phyloP scores from a whole-genome alignment of 257 asterid species.

The Ocimum tenuiflorum region DNA sequence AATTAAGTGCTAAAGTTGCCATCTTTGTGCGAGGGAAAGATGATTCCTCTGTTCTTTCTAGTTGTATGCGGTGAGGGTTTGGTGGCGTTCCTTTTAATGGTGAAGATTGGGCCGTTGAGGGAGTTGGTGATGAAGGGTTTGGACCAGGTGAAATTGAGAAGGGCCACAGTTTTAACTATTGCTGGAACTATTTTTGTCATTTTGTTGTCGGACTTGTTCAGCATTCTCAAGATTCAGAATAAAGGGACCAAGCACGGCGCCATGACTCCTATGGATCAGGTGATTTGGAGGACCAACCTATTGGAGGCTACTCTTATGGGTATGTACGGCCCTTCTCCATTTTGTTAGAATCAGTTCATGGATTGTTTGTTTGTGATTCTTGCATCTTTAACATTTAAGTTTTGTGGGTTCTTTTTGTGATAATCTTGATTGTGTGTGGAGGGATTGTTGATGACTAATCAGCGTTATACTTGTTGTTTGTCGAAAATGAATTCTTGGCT shows the following conservation, averaged over 20 bases:
- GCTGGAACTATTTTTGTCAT: slow-evolving; percentile 84
- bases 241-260: slow-evolving; percentile 93
- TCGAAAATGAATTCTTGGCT: too few species aligned
- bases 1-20: slow-evolving; percentile 1
- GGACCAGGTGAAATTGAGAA: slow-evolving; percentile 84
- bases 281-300: slow-evolving; percentile 95
- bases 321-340: slow-evolving; percentile 18
- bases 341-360: neutral
- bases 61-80: slow-evolving; percentile 69
- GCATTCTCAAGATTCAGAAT: slow-evolving; percentile 88
- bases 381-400: neutral
- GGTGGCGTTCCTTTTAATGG: slow-evolving; percentile 77
- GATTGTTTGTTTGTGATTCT: neutral
- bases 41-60: slow-evolving; percentile 79
- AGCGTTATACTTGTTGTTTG: too few species aligned
- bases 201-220: slow-evolving; percentile 58
- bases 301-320: slow-evolving; percentile 98
- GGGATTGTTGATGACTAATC: neutral
- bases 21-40: slow-evolving; percentile 21
- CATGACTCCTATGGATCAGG: slow-evolving; percentile 99
- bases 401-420: too few species aligned
- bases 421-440: too few species aligned
- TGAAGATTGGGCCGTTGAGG: slow-evolving; percentile 87
- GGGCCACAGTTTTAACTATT: slow-evolving; percentile 75
- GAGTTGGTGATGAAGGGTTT: slow-evolving; percentile 74